Conservation (phyloP, 2,329 filamentous ascomycete genomes). For the Exophiala xenobiotica region DNA sequence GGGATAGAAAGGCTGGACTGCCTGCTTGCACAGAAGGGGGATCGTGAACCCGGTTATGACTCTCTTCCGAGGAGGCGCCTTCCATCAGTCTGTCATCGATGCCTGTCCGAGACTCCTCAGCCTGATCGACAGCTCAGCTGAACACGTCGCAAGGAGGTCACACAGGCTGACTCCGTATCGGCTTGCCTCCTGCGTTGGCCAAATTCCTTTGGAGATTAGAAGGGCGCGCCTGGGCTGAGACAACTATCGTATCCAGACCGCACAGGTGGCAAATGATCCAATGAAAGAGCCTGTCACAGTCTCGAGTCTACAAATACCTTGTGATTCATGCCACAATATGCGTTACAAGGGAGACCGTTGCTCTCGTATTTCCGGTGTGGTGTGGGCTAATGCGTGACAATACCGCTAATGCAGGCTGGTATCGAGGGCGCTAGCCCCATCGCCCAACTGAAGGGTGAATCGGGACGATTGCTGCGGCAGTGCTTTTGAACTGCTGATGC, state of each 20-base stretch:
- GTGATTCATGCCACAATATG: neutral
- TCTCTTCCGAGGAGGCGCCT: neutral
- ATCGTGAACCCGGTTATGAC: neutral
- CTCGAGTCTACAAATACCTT: neutral
- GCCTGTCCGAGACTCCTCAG: neutral
- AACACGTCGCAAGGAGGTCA: neutral
- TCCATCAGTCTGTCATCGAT: neutral
- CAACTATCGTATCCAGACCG: neutral
- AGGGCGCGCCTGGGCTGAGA: neutral
- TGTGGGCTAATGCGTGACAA: slow-evolving; percentile 1
- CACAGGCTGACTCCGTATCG: too few species aligned
- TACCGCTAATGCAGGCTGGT: neutral
- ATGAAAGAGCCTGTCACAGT: neutral
- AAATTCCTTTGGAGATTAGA: neutral
- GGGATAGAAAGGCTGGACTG: neutral
- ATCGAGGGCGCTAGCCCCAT: neutral
- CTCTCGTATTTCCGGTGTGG: neutral
- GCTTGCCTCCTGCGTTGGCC: neutral
- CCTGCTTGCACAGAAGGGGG: neutral
- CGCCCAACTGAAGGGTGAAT: neutral
- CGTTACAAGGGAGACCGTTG: neutral
- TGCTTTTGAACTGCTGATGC: neutral
- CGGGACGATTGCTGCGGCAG: neutral
- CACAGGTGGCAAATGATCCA: neutral
- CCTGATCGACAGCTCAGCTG: neutral